Evolutionary conservation across 2,329 filamentous ascomycete species (phyloP), one percentile per base, ranked within the genome.

Genomic region (Penicillium sp.): DNA sequence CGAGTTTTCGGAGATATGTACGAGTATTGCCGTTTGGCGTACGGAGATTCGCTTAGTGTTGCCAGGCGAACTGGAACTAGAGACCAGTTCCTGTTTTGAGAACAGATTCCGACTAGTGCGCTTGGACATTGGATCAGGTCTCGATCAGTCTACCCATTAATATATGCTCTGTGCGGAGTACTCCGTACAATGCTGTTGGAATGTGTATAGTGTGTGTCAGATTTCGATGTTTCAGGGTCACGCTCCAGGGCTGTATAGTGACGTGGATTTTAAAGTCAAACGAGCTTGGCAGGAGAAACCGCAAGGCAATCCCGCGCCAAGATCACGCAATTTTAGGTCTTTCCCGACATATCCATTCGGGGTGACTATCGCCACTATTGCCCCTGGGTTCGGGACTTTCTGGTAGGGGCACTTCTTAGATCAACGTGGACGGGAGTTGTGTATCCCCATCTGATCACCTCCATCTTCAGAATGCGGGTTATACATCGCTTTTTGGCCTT

Each of bases 391-490:
- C 41, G 38, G 50, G 27, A 43, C 8, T 22, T n/a, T 29, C 27
- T 29, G 47, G 13, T 14, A 39, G 48, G 24, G 48, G 32, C 32
- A 27, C 21, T 48, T 27, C 24, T 27, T 27, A 27, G 24, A 27
- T 39, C 39, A 42, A 44, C 39, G 32, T 53, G 46, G 51, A 50
- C 48, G 24, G 32, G 38, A 39, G 27, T 21, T 40, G 51, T 27
- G 54, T 29, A 45, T 48, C 47, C 47, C 22, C 22, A 46, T 27
- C 32, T 32, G 44, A 38, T 39, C 43, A 45, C 44, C 42, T 34
- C 24, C 16, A 40, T 40, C 36, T 29, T 34, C 54, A 61, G 16
- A 42, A 64, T 64, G 61, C 48, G 58, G 42, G n/a, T 63, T 32
- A 47, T 36, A 53, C 48, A 48, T 43, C 40, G 53, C 32, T 44